Conservation (phyloP, 192 early-diverging fungal species). For the Martensiomyces pterosporus region DNA sequence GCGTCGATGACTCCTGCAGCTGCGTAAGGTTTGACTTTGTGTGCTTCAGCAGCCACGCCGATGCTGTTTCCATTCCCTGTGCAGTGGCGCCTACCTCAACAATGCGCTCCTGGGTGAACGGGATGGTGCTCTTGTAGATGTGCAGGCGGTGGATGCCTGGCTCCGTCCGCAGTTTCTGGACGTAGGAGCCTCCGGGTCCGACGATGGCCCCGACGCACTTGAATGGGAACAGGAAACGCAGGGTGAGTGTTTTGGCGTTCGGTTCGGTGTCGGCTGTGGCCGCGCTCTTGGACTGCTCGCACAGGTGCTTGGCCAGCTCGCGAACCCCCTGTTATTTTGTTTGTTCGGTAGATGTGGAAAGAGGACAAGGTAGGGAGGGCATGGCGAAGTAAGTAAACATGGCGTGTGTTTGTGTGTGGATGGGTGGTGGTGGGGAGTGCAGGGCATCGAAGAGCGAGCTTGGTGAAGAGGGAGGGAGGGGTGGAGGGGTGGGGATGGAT, state of each 20-base stretch:
- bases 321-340: not conserved
- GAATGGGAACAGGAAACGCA: conserved; percentile 38
- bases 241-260: conserved; percentile 1
- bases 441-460: no score
- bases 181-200: conserved; percentile 19
- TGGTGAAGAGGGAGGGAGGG: no score
- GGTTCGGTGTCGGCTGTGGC: not conserved
- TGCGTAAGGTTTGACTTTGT: conserved; percentile 7
- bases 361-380: no score
- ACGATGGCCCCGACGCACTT: conserved; percentile 25
- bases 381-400: no score
- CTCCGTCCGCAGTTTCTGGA: conserved; percentile 12
- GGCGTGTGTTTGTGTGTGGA: no score
- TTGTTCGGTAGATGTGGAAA: no score
- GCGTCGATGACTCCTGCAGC: conserved; percentile 15
- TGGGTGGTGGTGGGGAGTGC: no score
- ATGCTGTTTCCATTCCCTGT: conserved; percentile 7
- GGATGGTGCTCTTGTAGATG: conserved; percentile 18
- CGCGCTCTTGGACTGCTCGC: no score
- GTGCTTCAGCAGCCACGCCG: conserved; percentile 9
- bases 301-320: conserved; percentile 30
- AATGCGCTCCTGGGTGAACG: conserved; percentile 40
- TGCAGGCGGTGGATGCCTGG: conserved; percentile 21
- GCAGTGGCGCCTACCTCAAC: conserved; percentile 26
- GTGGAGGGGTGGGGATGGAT: no score